Conservation (phyloP, 768 basidiomycete species). For the Tephrocybe sp. region DNA sequence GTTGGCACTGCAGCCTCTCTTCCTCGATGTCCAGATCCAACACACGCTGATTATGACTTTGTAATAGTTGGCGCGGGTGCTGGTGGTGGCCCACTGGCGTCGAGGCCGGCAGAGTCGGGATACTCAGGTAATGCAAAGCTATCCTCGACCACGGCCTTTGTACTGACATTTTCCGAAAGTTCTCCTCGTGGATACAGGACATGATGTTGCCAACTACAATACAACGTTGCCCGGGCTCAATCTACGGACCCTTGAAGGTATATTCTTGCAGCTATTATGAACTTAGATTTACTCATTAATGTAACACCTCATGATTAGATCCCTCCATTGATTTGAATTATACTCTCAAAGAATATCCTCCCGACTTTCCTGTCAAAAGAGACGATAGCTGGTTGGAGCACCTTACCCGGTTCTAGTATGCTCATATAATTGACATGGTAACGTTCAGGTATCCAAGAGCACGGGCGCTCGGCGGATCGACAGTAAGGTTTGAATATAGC, state of each 20-base stretch:
- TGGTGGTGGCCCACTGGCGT: conserved; percentile 23
- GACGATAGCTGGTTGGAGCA: conserved; percentile 19
- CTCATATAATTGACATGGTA: not conserved
- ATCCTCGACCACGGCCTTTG: not conserved
- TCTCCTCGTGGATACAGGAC: conserved; percentile 27
- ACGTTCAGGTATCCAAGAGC: conserved; percentile 27
- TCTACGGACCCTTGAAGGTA: conserved; percentile 23
- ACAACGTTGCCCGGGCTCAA: conserved; percentile 26
- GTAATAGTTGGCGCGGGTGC: conserved; percentile 24
- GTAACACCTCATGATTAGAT: conserved; percentile 15
- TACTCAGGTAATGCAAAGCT: conserved; percentile 16
- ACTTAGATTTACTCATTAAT: not conserved
- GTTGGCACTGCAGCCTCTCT: not conserved
- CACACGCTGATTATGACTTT: conserved; percentile 19
- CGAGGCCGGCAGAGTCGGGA: conserved; percentile 20
- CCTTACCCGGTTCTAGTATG: not conserved
- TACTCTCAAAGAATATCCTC: conserved; percentile 26
- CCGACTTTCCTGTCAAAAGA: conserved; percentile 21
- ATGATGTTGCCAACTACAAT: conserved; percentile 22
- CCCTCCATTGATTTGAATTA: conserved; percentile 25
- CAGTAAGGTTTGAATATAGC: conserved; percentile 13
- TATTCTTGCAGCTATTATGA: too few relatives aligned
- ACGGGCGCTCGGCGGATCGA: conserved; percentile 28
- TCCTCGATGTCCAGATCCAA: conserved; percentile 1
- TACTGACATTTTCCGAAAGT: conserved; percentile 12